Evolutionary conservation across 805 yeast species (phyloP), one percentile per base, ranked within the genome.

Genomic region (Hanseniaspora lachancei): DNA sequence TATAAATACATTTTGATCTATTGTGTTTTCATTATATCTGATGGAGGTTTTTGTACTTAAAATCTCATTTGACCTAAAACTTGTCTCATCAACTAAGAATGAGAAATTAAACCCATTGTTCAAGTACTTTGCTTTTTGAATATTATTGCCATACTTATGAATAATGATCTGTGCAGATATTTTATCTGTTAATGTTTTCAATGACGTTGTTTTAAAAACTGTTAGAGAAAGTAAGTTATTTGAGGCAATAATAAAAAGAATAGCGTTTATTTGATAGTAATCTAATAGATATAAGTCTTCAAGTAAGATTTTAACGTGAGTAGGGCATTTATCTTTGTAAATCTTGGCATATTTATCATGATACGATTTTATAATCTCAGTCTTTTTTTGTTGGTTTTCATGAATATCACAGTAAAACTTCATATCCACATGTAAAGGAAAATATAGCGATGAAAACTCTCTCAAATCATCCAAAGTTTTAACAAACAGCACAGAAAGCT

Each of bases 101-200:
- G 79, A 69, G 80, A 81, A 0, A 84, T 84, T 10, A 82, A 77
- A 59, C 83, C 68, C 58, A 77, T 77, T 6, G 84, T 85, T 40
- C 10, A 55, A 46, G 32, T 48, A 57, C 63, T 67, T 59, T 70
- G 65, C 64, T 72, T 72, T 67, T 70, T 74, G 70, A 70, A 76
- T 63, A 63, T 64, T 58, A 69, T 66, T 70, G 20, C 70, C 75
- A 57, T 69, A 72, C 50, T 69, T 66, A 15, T 70, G 70, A 39
- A 73, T 60, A 2, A 72, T 63, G 57, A 70, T 75, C 64, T 66
- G 40, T 5, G 57, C 58, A 3, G 55, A 46, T 10, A 54, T 38
- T 38, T 57, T 56, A 16, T 49, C 47, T 23, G 57, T 35, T 15
- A 51, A 44, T 23, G 36, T 13, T 36, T 51, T 47, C 23, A 43